Conservation (phyloP, 129 eudicot species). For the Lactuca sativa region DNA sequence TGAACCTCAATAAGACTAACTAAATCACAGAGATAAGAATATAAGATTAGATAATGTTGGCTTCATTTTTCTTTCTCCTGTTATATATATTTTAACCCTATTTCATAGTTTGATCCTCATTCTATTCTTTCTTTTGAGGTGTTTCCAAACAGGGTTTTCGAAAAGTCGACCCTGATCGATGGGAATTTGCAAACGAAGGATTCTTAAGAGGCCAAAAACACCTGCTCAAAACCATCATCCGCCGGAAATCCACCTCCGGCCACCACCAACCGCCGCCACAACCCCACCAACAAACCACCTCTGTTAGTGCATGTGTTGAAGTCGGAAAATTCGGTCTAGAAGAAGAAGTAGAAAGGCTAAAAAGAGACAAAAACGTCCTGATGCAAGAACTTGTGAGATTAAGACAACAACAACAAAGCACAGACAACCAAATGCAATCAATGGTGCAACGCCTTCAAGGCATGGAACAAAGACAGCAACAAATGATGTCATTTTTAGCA, state of each 20-base stretch:
- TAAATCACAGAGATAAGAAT: neutral
- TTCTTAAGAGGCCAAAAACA: conserved; percentile 83
- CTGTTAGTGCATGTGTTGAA: conserved; percentile 74
- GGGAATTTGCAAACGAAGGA: conserved; percentile 96
- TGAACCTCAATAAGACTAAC: neutral
- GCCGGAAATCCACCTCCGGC: conserved; percentile 68
- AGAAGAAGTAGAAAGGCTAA: conserved; percentile 86
- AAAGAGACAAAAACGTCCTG: conserved; percentile 77
- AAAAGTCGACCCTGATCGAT: conserved; percentile 88
- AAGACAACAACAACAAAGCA: conserved; percentile 82
- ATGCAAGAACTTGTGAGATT: conserved; percentile 85
- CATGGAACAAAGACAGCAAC: conserved; percentile 92
- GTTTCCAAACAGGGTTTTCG: conserved; percentile 63
- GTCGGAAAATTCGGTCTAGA: conserved; percentile 90
- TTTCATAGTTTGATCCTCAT: neutral
- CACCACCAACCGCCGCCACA: conserved; percentile 57
- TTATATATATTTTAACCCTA: too few species aligned
- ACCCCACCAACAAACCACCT: conserved; percentile 50
- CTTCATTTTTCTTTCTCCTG: too few species aligned
- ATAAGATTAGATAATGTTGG: too few species aligned
- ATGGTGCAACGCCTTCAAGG: conserved; percentile 90
- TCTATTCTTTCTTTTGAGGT: conserved; percentile 4
- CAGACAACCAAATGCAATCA: conserved; percentile 71
- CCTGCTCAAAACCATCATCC: conserved; percentile 58
- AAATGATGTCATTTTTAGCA: conserved; percentile 91